Base-by-base conservation (phyloP, 2,329 filamentous ascomycete species). In the Monilinia laxa region DNA sequence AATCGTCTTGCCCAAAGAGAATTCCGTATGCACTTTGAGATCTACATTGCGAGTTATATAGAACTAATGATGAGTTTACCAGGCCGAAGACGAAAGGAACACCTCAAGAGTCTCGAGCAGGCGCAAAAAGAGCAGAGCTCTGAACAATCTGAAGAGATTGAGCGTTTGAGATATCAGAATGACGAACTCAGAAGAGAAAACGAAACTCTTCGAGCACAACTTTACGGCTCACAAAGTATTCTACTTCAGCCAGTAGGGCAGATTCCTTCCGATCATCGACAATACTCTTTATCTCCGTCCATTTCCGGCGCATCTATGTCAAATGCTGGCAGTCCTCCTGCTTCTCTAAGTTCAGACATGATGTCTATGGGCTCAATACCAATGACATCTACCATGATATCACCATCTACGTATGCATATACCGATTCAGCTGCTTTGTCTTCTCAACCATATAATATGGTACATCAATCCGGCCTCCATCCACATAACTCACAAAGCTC, bases 81-180 rank as follows among this genome's bases (percentile, higher is more conserved):
- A 81, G 79, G 79, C 47, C 78, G 79, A 68, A 73, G 79, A 68
- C 76, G 79, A 63, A 81, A 81, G 71, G 79, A 80, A 68, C 79
- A 80, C 68, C 73, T 81, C 57, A 80, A 77, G 71, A 79, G 77
- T 54, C 76, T 81, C 40, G 79, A 81, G 70, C 76, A 77, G 56
- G 76, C 78, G 47, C 78, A 80, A 65, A 77, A 76, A 62, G 78
- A 79, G 67, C 76, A 79, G 64, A 78, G 70, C 56, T 73, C 71
- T 20, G 75, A 78, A 62, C 78, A 80, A 69, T 75, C 76, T 12
- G 78, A 79, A 70, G 78, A 80, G 70, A 77, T 81, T 53, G 77
- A 79, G 63, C 76, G 76, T 7, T 73, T 81, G 57, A 75, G 78
- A 59, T 77, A 75, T 58, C 77, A 80, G 60, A 80, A 79, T 55